Evolutionary conservation across 2,329 filamentous ascomycete species (phyloP), one percentile per base, ranked within the genome.

Genomic region (Xylaria sp.): DNA sequence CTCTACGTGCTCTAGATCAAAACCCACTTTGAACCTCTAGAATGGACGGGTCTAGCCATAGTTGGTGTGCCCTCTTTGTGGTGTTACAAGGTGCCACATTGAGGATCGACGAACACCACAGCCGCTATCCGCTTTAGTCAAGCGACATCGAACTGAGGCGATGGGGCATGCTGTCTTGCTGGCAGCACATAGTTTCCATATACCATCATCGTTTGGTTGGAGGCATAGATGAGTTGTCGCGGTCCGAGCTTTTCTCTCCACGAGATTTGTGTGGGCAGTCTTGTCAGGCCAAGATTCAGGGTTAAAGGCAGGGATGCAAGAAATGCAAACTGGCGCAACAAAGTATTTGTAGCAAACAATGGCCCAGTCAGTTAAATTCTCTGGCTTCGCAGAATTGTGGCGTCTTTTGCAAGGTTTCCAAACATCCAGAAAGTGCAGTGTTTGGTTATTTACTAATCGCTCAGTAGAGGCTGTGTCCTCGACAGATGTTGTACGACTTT

Each of bases 11-110:
- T 67, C 61, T 67, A 67, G 66, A 60, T 67, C 57, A 54, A 59
- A 67, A 69, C 57, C 70, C 70, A 75, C 72, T 63, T 23, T 59
- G 25, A 61, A 48, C 28, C n/a, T 58, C 60, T 54, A 54, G 62
- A 63, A 69, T 65, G 58, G 70, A 69, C 69, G 46, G 73, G 66
- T 69, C 71, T 72, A 70, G 73, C 73, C 72, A 73, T 70, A 67
- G 69, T 69, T 50, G 68, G 71, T 57, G 65, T n/a, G 68, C 68
- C 55, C 61, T 65, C 66, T 73, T 64, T 52, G 8, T 39, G 44
- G 65, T 63, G 46, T 60, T 41, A 59, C 67, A 65, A 63, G 44
- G 51, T 62, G 59, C 65, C 55, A 61, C 68, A 60, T 66, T 59
- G 51, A 62, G 25, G 68, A 66, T 72, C 68, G 62, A 70, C 65